Percentiles rank a stretch among this genome's conserved stretches.
phyloP scores from a whole-genome alignment of 179 eudicot species.

The Vitellaria paradoxa region DNA sequence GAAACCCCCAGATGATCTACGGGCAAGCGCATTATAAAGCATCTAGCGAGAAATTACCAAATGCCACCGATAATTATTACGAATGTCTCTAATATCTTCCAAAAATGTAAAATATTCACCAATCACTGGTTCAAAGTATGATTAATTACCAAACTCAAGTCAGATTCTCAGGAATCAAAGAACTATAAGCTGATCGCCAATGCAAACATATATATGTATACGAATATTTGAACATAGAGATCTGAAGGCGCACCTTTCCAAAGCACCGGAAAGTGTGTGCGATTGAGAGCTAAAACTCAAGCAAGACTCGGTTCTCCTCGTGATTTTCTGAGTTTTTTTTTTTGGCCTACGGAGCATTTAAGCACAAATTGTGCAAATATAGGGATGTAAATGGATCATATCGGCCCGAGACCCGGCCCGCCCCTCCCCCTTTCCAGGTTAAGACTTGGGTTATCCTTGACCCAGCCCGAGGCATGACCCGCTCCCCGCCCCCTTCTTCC shows the following conservation, averaged over 20 bases:
- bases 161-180: background rate
- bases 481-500: too few species aligned
- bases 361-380: too few species aligned
- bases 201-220: background rate
- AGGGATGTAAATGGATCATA: too few species aligned
- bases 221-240: background rate
- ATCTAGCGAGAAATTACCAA: background rate
- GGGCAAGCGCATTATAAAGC: too few species aligned
- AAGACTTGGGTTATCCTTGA: too few species aligned
- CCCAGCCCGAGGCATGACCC: too few species aligned
- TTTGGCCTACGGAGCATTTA: too few species aligned
- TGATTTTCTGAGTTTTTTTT: too few species aligned
- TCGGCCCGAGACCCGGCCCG: too few species aligned
- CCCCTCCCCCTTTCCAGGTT: too few species aligned
- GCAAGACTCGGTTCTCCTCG: conserved; percentile 3
- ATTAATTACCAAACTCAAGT: background rate
- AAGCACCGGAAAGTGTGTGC: background rate
- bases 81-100: background rate
- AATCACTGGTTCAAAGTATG: background rate
- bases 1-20: background rate
- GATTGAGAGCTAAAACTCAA: conserved; percentile 11
- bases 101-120: background rate
- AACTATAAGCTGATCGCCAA: background rate
- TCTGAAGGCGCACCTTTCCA: conserved; percentile 9
- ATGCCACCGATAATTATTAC: background rate